Percentiles rank a stretch among this genome's conserved stretches.
Conservation (phyloP, 148 eudicot genomes). For the Tetragonia tetragonoides region DNA sequence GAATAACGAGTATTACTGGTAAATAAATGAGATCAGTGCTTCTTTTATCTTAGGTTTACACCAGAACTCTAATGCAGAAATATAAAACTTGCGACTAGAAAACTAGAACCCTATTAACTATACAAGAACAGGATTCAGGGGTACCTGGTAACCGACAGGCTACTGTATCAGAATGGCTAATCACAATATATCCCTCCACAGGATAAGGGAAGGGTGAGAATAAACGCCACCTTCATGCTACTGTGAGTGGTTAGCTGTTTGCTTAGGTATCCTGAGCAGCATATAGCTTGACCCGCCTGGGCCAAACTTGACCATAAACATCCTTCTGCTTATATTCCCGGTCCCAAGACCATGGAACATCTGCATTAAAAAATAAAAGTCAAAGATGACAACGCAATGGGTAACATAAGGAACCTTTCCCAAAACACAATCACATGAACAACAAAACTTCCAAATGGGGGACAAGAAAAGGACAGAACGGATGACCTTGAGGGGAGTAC, state of each 20-base stretch:
- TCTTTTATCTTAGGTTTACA: too few species aligned
- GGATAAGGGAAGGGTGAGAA: too few species aligned
- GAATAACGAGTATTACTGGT: too few species aligned
- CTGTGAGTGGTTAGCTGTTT: background rate
- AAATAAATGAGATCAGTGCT: too few species aligned
- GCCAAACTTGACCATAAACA: conserved; percentile 89
- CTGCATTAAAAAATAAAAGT: conserved; percentile 36
- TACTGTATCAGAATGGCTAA: too few species aligned
- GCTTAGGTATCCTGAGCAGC: conserved; percentile 38
- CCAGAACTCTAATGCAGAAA: too few species aligned
- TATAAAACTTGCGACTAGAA: too few species aligned
- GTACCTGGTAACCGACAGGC: too few species aligned
- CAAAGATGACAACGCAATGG: background rate
- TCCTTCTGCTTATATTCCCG: conserved; percentile 70
- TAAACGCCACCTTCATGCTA: background rate
- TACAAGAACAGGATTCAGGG: too few species aligned
- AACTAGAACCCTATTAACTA: too few species aligned
- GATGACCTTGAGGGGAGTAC: conserved; percentile 68
- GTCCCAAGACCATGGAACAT: conserved; percentile 98
- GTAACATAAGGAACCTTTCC: background rate
- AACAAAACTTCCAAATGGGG: background rate
- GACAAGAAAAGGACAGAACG: background rate
- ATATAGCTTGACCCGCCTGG: conserved; percentile 54
- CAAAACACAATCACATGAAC: background rate
- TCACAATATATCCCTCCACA: too few species aligned